These are phyloP conservation scores for Penicillium sp. DNA, from an alignment of 2,329 filamentous ascomycete genomes.

Conservation along the genomic window DNA sequence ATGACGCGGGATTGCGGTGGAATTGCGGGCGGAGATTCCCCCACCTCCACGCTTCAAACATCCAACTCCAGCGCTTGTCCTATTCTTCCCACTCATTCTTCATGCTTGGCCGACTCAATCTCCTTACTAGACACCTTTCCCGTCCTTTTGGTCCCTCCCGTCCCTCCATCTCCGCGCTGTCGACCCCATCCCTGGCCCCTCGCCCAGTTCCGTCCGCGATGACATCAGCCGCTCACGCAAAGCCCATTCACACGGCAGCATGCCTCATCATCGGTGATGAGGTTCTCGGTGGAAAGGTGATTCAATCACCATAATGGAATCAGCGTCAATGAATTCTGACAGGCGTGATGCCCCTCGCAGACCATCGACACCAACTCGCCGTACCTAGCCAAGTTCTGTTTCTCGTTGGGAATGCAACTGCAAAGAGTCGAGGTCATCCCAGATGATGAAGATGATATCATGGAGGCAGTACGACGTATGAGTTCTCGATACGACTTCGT, in stretches of 20 bases:
- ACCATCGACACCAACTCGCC: slow-evolving; percentile 68
- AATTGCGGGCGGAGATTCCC: slow-evolving; percentile 22
- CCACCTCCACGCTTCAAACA: slow-evolving; percentile 13
- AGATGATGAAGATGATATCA: slow-evolving; percentile 87
- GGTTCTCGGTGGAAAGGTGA: slow-evolving; percentile 88
- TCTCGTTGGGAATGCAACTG: slow-evolving; percentile 65
- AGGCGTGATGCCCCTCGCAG: slow-evolving; percentile 35
- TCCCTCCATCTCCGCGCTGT: slow-evolving; percentile 50
- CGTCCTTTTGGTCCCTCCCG: slow-evolving; percentile 58
- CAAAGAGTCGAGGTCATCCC: slow-evolving; percentile 91
- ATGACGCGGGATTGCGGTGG: slow-evolving; percentile 6
- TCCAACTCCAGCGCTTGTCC: slow-evolving; percentile 1
- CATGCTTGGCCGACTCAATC: slow-evolving; percentile 78
- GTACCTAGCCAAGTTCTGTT: slow-evolving; percentile 67
- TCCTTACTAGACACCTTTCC: slow-evolving; percentile 71
- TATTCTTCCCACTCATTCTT: slow-evolving; percentile 13
- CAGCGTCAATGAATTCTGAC: not conserved
- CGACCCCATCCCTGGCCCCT: slow-evolving; percentile 26
- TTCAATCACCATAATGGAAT: slow-evolving; percentile 17
- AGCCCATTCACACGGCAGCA: slow-evolving; percentile 82
- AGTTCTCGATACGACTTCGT: slow-evolving; percentile 89
- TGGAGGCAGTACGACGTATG: slow-evolving; percentile 85
- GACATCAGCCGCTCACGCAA: slow-evolving; percentile 47
- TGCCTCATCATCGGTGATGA: slow-evolving; percentile 98
- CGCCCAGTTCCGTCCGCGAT: slow-evolving; percentile 32